These are phyloP conservation scores for Triticum urartu DNA, from an alignment of 176 grass and related monocot species.

Conservation along the genomic window DNA sequence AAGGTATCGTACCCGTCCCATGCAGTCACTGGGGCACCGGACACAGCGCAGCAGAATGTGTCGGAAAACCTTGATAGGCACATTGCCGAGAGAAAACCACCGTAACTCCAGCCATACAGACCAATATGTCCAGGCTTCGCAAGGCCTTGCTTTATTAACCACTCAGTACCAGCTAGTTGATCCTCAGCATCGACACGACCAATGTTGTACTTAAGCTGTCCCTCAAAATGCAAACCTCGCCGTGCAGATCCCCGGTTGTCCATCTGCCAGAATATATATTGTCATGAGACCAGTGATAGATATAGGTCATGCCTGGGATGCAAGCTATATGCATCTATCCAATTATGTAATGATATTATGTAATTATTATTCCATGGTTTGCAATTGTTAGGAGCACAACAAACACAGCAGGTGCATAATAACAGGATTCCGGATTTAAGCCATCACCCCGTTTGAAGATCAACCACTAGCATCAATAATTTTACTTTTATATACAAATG, in stretches of 20 bases:
- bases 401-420: background rate
- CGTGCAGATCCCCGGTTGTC: constrained; percentile 91
- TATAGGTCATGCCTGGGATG: constrained; percentile 3
- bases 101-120: constrained; percentile 95
- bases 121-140: constrained; percentile 89
- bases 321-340: constrained; percentile 13
- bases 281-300: background rate
- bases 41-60: constrained; percentile 74
- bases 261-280: constrained; percentile 53
- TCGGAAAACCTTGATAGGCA: constrained; percentile 75
- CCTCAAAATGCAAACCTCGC: constrained; percentile 88
- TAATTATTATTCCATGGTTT: background rate
- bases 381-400: background rate
- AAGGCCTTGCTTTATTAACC: constrained; percentile 86
- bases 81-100: constrained; percentile 98
- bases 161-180: constrained; percentile 84
- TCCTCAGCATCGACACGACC: constrained; percentile 83
- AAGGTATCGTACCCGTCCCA: constrained; percentile 99
- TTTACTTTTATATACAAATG: background rate
- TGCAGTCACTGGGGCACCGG: constrained; percentile 88
- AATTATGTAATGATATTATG: background rate
- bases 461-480: background rate
- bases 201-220: constrained; percentile 80
- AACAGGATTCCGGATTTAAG: background rate
- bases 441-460: background rate